Evolutionary conservation across 1,284 basidiomycete species (phyloP), one percentile per base, ranked within the genome.

Genomic region (Apiotrichum montevideense): DNA sequence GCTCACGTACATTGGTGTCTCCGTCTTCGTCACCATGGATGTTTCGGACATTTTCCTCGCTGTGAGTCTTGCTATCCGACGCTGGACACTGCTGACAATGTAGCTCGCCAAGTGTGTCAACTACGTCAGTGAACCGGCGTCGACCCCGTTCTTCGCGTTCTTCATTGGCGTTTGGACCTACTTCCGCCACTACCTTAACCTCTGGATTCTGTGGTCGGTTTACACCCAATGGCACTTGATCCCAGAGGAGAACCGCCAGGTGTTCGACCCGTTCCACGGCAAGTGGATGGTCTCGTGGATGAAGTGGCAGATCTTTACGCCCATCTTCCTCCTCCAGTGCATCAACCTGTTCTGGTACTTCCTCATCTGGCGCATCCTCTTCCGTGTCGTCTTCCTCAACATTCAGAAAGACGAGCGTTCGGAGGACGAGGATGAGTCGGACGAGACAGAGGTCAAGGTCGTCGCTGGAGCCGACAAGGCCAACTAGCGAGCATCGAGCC

Each of bases 21-120:
- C 92, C 2, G 84, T 98, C 33, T 98, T 89, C 68, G 82, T 95
- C 69, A 95, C 92, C 72, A 98, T 98, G 95, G 95, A 98, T 78
- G 82, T 95, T 37, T 92, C 93, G 3, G 95, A 98, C 71, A 79
- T 84, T 29, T 90, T 88, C 78, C 81, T 98, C 21, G 90, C 87
- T 29, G 90, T 91, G 61, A 65, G 87, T 78, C 40, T 10, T 1
- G 1, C 13, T 14, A 6, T 11, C 11, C 10, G 11, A 21, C 3
- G 51, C 14, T 45, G 52, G 37, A 34, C 33, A 52, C 11, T 32
- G 3, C 48, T 41, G n/a, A 50, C 39, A 6, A 29, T 33, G 42
- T 63, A 92, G 89, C 76, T 88, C 53, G 86, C 88, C 10, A 96
- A 96, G 78, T 75, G 91, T 15, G 74, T 92, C 57, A 94, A 95